Evolutionary conservation across 2,329 filamentous ascomycete species (phyloP), one percentile per base, ranked within the genome.

Genomic region (Fusarium zealandicum): DNA sequence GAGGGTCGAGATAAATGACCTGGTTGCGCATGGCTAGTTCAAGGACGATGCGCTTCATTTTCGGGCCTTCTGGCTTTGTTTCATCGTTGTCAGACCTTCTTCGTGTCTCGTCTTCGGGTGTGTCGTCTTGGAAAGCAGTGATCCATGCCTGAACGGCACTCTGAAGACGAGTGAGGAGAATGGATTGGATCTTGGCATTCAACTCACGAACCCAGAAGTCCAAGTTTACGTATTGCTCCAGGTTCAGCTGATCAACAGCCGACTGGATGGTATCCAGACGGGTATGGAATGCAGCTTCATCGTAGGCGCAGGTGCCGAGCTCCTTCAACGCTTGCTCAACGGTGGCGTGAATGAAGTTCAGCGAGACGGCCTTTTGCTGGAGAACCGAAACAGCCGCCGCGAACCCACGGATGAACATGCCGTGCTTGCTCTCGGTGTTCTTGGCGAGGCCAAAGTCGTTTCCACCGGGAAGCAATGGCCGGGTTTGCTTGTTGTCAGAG

Each of bases 11-110:
- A 69, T 96, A 96, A 64, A 99, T 96, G 63, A 97, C 90, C 73
- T 99, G 95, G 67, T 98, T 98, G 27, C 91, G 90, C 92, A 99
- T 99, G 6, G 92, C 95, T 48, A 99, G 89, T 72, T 99, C 95
- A 65, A 97, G 91, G 13, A 95, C 82, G 18, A 96, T 82, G 25
- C 83, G 85, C 66, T 84, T 87, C 75, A 96, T 86, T 4, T 81
- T 81, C 0, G 91, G 90, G 3, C 77, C 75, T 51, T 85, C 80
- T 27, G 77, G 75, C 61, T 78, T 81, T 37, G 64, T 61, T 41
- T 76, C 74, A 25, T 82, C 80, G 9, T 76, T 76, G 8, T 74
- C 73, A 16, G 76, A 59, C 61, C 78, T 78, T 65, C 82, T 85
- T 43, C 82, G 78, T 40, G 80, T 78, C 56, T 76, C 83, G 38